These are phyloP conservation scores for Astraeus odoratus DNA, from an alignment of 768 basidiomycete species.

Conservation along the genomic window DNA sequence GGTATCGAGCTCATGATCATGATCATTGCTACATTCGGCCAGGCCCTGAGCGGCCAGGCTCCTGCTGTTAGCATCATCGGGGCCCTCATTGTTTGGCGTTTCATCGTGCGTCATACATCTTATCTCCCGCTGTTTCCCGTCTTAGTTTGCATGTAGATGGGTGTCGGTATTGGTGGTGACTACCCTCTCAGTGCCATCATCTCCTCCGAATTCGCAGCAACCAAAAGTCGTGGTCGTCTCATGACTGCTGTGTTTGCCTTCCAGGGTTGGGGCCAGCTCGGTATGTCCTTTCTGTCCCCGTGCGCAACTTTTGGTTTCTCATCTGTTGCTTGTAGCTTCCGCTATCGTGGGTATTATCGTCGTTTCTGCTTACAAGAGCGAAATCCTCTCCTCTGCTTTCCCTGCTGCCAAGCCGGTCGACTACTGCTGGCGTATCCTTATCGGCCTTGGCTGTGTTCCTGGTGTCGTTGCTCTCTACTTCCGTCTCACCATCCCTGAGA, in stretches of 20 bases:
- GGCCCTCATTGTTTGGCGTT: constrained; percentile 77
- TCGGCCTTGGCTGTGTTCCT: constrained; percentile 82
- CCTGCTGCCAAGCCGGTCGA: constrained; percentile 50
- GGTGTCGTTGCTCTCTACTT: constrained; percentile 80
- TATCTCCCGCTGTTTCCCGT: background rate
- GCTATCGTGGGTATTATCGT: constrained; percentile 60
- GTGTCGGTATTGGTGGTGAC: constrained; percentile 83
- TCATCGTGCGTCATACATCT: constrained; percentile 41
- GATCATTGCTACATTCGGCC: constrained; percentile 71
- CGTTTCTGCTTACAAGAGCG: constrained; percentile 59
- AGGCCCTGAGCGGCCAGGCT: constrained; percentile 64
- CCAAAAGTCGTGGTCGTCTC: constrained; percentile 72
- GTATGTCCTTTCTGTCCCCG: constrained; percentile 32
- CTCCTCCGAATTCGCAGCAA: constrained; percentile 82
- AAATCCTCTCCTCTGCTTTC: constrained; percentile 38
- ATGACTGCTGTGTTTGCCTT: constrained; percentile 85
- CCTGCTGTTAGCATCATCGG: constrained; percentile 68
- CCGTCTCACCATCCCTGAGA: constrained; percentile 90
- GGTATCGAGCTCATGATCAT: constrained; percentile 67
- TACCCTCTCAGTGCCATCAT: constrained; percentile 84
- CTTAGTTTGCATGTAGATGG: constrained; percentile 39
- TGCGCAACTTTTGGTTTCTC: background rate
- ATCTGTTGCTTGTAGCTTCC: constrained; percentile 37
- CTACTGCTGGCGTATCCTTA: constrained; percentile 78
- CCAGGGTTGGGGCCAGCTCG: constrained; percentile 84